Evolutionary conservation across 257 asterid species (phyloP), one percentile per base, ranked within the genome.

Genomic region (Plectranthus barbatus): DNA sequence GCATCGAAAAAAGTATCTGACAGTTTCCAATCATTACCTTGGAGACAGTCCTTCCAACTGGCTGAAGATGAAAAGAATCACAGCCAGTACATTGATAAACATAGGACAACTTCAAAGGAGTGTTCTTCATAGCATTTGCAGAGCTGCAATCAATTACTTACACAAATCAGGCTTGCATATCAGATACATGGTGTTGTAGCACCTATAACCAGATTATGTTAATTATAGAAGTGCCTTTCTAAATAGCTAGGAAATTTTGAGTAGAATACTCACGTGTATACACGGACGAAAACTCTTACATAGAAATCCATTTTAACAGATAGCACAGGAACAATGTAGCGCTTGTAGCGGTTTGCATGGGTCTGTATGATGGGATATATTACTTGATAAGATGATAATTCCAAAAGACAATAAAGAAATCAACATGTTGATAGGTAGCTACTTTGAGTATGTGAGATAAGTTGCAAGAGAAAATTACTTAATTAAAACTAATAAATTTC

Each of bases 301-400:
- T 93, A 93, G 83, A 93, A 93, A 77, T 93, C 96, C 91, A 93
- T 93, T 71, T 93, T 89, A 72, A 93, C 94, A 18, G 99, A 86
- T 71, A 92, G 77, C 73, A 89, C 85, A 7, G 99, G 99, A 74
- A 86, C 94, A 70, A 89, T 89, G 77, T 85, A 92, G 52, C 99
- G 75, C 80, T 86, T 92, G 76, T 92, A 87, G 24, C 97, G 89
- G 83, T 92, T 92, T 60, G 99, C 99, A 78, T 92, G 99, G 82
- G 95, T 82, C 99, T 92, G 94, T 81, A 79, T 59, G 52, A 33
- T 26, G 63, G 41, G 20, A n/a, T n/a, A n/a, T n/a, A n/a, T n/a
- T n/a, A n/a, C n/a, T n/a, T n/a, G 9, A 60, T 21, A 40, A 37
- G 39, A 44, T 18, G 9, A 57, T 1, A 47, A 34, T 14, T 12